phyloP scores from a whole-genome alignment of 108 stramenopile genomes.

The Cyclotella distinguenda region DNA sequence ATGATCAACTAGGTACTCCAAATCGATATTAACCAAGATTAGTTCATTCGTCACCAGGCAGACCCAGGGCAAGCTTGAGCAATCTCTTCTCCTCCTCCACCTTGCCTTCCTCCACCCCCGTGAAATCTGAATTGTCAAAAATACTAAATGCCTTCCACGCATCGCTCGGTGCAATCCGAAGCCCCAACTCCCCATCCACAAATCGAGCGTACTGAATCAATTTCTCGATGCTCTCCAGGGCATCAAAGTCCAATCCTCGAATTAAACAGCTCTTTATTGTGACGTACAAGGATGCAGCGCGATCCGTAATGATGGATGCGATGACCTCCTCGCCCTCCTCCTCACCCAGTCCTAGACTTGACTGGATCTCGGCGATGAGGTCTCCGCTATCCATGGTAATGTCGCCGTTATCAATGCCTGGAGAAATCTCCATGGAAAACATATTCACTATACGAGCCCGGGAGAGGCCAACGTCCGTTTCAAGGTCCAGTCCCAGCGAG shows the following conservation, averaged over 20 bases:
- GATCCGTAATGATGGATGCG: constrained; percentile 49
- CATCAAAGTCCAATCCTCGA: constrained; percentile 70
- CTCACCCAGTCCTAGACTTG: constrained; percentile 71
- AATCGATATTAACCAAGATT: not conserved
- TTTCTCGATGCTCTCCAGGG: constrained; percentile 66
- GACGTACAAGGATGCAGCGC: constrained; percentile 53
- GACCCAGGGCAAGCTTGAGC: constrained; percentile 56
- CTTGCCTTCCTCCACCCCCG: constrained; percentile 50
- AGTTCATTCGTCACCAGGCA: not conserved
- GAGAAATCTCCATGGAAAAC: constrained; percentile 77
- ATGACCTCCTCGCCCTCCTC: constrained; percentile 79
- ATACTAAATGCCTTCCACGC: constrained; percentile 67
- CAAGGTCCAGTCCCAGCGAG: constrained; percentile 79
- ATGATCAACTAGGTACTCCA: not conserved
- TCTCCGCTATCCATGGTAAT: constrained; percentile 76
- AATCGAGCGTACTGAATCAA: constrained; percentile 76
- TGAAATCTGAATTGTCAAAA: constrained; percentile 75
- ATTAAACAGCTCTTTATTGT: constrained; percentile 59
- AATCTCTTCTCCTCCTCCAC: constrained; percentile 61
- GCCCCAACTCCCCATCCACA: constrained; percentile 70
- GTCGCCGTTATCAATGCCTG: constrained; percentile 73
- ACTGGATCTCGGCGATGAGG: constrained; percentile 73
- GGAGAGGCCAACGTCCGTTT: constrained; percentile 73
- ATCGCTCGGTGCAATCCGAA: constrained; percentile 61
- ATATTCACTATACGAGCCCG: constrained; percentile 59